Percentiles rank a stretch among this genome's conserved stretches.
Evolutionary conservation across 2,329 filamentous ascomycete species (phyloP).

Genomic region (Neopestalotiopsis clavispora): DNA sequence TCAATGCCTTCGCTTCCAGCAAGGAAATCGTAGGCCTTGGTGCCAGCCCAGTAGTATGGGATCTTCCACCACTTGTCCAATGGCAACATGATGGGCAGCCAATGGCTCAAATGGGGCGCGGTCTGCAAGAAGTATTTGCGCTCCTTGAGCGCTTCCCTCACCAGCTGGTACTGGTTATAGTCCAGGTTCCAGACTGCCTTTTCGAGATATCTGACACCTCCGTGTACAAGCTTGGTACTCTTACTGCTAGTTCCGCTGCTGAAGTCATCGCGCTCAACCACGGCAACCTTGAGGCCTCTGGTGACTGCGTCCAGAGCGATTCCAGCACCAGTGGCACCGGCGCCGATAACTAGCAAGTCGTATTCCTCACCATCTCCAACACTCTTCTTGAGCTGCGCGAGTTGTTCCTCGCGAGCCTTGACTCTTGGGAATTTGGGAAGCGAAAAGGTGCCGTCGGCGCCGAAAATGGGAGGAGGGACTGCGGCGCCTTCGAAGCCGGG

Average conservation of each 20-base stretch:
- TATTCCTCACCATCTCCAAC: conserved; percentile 56
- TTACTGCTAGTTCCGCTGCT: conserved; percentile 76
- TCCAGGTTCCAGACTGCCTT: conserved; percentile 79
- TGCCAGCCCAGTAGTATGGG: conserved; percentile 78
- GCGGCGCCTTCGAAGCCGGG: conserved; percentile 71
- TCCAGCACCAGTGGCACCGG: conserved; percentile 72
- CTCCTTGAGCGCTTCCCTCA: conserved; percentile 75
- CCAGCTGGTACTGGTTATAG: conserved; percentile 73
- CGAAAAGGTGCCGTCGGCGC: conserved; percentile 69
- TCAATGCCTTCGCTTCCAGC: conserved; percentile 88
- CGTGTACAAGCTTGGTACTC: conserved; percentile 79
- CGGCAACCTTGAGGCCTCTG: conserved; percentile 71
- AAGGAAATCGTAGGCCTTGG: conserved; percentile 84
- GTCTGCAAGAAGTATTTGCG: conserved; percentile 77
- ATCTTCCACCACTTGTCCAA: conserved; percentile 79
- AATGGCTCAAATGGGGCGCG: conserved; percentile 73
- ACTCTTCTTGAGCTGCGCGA: conserved; percentile 60
- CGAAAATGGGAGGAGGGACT: conserved; percentile 73
- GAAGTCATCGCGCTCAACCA: conserved; percentile 77
- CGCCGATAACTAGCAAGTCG: conserved; percentile 73
- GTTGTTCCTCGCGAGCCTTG: conserved; percentile 67
- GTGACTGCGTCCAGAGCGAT: conserved; percentile 76
- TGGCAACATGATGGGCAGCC: conserved; percentile 79
- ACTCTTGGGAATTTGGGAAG: conserved; percentile 69
- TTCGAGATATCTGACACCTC: conserved; percentile 75